Base-by-base conservation (phyloP, 352 stramenopile species). In the Pythium dissimile region DNA sequence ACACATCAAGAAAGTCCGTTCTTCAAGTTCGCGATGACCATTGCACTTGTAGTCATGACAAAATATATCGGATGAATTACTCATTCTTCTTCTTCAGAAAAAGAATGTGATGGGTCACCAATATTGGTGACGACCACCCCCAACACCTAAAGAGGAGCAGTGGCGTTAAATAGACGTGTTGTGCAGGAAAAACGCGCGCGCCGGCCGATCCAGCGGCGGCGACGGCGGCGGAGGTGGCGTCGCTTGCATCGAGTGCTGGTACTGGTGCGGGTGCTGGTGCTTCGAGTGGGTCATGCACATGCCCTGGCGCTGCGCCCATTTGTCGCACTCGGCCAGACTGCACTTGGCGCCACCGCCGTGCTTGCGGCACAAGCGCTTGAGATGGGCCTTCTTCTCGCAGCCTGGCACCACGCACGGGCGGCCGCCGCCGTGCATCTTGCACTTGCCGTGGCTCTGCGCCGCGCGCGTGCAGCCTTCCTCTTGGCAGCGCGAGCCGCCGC, bases 201-300 rank as follows among this genome's bases (percentile, higher is more conserved):
- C 15, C 18, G 38, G 16, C 10, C 20, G 9, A 8, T 45, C 32
- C 21, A 30, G 44, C 28, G 57, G 57, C 1, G 57, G 54, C 11
- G 49, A 24, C 28, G 57, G 79, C 23, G 57, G 51, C 18, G 39
- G 26, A 6, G 57, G 80, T 18, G 59, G 62, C 16, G 51, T 64
- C n/a, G 49, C 38, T n/a, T 50, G 30, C 31, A 64, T 46, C n/a
- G n/a, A n/a, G n/a, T n/a, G n/a, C n/a, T n/a, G n/a, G n/a, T n/a
- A n/a, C n/a, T n/a, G n/a, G n/a, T n/a, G 27, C 28, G 50, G 16
- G 26, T 52, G 50, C n/a, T 65, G 44, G 35, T 78, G 66, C 68
- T 92, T 91, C 21, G 79, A 80, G 66, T 94, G 85, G 24, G 73
- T 91, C 76, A 94, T 90, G 67, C 85, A 94, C 83, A 91, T 88